These are phyloP conservation scores for Barbarea vulgaris DNA, from an alignment of 345 rosid species.

Conservation along the genomic window DNA sequence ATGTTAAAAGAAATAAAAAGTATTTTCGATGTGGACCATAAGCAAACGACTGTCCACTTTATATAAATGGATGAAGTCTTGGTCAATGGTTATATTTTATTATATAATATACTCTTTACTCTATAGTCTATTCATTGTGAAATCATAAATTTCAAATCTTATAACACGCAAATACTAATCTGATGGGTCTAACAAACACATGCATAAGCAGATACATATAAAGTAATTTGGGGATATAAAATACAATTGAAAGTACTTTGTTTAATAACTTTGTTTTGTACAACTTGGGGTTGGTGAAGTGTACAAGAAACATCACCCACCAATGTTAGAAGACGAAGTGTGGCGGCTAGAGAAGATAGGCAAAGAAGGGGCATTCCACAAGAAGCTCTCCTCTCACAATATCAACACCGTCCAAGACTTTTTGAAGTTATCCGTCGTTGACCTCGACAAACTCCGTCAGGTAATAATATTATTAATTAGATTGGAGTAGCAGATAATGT, in stretches of 20 bases:
- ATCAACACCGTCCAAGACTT: conserved; percentile 79
- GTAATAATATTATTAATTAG: conserved; percentile 25
- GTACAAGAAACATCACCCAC: conserved; percentile 95
- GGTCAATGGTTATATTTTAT: conserved; percentile 21
- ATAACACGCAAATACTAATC: neutral
- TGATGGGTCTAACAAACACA: conserved; percentile 24
- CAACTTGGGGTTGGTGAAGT: conserved; percentile 49
- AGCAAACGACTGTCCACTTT: conserved; percentile 22
- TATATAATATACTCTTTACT: neutral
- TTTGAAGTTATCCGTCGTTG: conserved; percentile 60
- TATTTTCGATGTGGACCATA: conserved; percentile 25
- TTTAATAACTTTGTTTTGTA: neutral
- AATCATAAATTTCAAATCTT: conserved; percentile 1
- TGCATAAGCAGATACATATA: neutral
- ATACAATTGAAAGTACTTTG: neutral
- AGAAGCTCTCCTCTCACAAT: conserved; percentile 47
- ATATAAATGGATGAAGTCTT: conserved; percentile 19
- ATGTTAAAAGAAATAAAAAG: neutral
- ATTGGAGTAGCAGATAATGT: neutral
- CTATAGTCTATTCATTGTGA: neutral
- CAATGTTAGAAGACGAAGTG: conserved; percentile 73
- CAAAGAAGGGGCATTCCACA: conserved; percentile 89
- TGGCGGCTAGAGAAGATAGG: conserved; percentile 92
- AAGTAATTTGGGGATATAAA: neutral
- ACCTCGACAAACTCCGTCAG: conserved; percentile 53